Evolutionary conservation across 768 basidiomycete genomes (phyloP).

Genomic region (Agrocybe praecox): DNA sequence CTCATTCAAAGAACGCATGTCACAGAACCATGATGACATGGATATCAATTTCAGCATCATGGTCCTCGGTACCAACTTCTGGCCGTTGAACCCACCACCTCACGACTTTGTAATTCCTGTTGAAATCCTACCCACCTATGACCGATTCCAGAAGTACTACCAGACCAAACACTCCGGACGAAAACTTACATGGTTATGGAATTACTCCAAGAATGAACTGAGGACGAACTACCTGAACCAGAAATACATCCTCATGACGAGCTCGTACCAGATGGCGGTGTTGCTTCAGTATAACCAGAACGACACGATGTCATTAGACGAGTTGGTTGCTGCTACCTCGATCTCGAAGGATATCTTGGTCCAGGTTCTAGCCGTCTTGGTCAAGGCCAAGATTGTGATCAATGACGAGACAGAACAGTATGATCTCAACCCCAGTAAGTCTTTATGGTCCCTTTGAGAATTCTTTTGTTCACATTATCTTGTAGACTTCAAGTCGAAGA

Average conservation of each 20-base stretch:
- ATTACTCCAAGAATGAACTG: slow-evolving; percentile 96
- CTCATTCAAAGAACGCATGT: slow-evolving; percentile 95
- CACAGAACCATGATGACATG: slow-evolving; percentile 85
- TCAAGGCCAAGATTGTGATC: slow-evolving; percentile 88
- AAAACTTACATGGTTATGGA: slow-evolving; percentile 98
- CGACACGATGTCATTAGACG: slow-evolving; percentile 83
- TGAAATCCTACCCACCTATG: slow-evolving; percentile 86
- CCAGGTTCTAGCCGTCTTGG: slow-evolving; percentile 69
- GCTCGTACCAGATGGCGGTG: slow-evolving; percentile 97
- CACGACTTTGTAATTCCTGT: slow-evolving; percentile 90
- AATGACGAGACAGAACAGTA: slow-evolving; percentile 90
- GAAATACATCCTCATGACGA: slow-evolving; percentile 97
- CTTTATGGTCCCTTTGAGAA: not conserved
- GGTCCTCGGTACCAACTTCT: slow-evolving; percentile 96
- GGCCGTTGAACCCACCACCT: slow-evolving; percentile 86
- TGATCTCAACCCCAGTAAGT: slow-evolving; percentile 80
- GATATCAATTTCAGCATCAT: slow-evolving; percentile 92
- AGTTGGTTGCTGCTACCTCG: slow-evolving; percentile 77
- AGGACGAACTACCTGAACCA: slow-evolving; percentile 92
- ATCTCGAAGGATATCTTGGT: slow-evolving; percentile 81
- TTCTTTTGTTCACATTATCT: not conserved
- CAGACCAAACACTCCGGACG: slow-evolving; percentile 94
- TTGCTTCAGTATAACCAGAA: slow-evolving; percentile 92
- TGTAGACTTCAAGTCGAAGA: slow-evolving; percentile 88
- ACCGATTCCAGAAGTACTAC: slow-evolving; percentile 94